Conservation (phyloP, 192 early-diverging fungal species). For the Borealophlyctis nickersoniae region DNA sequence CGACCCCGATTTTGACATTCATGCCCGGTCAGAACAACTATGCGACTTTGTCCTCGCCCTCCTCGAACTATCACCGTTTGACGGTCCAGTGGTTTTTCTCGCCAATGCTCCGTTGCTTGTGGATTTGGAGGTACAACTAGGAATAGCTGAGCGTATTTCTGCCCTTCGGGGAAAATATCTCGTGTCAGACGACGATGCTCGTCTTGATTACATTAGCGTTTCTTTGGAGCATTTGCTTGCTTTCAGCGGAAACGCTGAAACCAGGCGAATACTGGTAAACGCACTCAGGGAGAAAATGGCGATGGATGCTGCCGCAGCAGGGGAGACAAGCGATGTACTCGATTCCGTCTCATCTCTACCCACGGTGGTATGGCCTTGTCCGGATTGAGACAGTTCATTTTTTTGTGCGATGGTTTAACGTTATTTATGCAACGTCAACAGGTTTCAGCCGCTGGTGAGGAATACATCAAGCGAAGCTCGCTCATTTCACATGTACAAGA, state of each 20-base stretch:
- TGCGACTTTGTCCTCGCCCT: conserved; percentile 53
- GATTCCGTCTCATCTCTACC: no score
- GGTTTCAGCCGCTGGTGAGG: conserved; percentile 24
- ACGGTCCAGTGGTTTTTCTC: conserved; percentile 57
- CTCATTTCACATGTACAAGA: conserved; percentile 82
- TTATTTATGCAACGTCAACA: background rate
- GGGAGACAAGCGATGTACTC: no score
- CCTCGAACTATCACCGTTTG: conserved; percentile 62
- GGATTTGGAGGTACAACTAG: conserved; percentile 76
- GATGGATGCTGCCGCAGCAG: conserved; percentile 9
- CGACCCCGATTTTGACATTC: background rate
- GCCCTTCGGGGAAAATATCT: conserved; percentile 38
- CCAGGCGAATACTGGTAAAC: conserved; percentile 47
- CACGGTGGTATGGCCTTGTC: no score
- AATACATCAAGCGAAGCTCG: conserved; percentile 51
- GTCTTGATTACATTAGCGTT: conserved; percentile 60
- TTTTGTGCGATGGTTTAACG: no score
- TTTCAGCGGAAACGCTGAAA: conserved; percentile 47
- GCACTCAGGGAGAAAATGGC: conserved; percentile 13
- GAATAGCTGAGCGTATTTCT: conserved; percentile 56
- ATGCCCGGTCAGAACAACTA: conserved; percentile 30
- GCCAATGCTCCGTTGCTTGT: conserved; percentile 76
- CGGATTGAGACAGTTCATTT: no score
- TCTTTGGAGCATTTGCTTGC: conserved; percentile 68
- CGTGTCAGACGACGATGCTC: conserved; percentile 40